phyloP scores from a whole-genome alignment of 2,329 filamentous ascomycete species.

The Aspergillus puulaauensis region DNA sequence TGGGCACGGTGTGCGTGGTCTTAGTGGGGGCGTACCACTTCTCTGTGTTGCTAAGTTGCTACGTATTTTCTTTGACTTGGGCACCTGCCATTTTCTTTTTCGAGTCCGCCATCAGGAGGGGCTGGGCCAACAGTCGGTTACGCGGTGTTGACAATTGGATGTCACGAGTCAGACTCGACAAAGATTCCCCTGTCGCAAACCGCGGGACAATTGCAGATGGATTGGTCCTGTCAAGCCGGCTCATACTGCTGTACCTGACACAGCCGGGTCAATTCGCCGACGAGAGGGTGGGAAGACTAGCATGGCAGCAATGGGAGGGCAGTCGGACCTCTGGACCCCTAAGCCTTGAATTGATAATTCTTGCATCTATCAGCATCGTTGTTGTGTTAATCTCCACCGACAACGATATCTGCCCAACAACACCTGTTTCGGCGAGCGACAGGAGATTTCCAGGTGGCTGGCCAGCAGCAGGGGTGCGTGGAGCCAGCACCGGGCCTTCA shows the following conservation, averaged over 20 bases:
- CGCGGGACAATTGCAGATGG: not conserved
- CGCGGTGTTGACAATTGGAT: not conserved
- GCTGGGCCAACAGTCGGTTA: conserved; percentile 1
- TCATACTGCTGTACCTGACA: not conserved
- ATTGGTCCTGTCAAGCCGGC: not conserved
- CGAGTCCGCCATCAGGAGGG: conserved; percentile 2
- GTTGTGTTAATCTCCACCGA: conserved; percentile 10
- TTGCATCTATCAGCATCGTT: not conserved
- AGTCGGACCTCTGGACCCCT: not conserved
- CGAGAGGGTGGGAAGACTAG: not conserved
- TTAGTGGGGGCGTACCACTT: conserved; percentile 28
- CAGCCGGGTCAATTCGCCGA: not conserved
- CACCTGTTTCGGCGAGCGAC: conserved; percentile 19
- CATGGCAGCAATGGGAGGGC: not conserved
- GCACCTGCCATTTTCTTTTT: conserved; percentile 10
- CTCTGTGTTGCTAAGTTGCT: conserved; percentile 10
- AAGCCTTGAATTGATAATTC: conserved; percentile 1
- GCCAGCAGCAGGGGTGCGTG: conserved; percentile 9
- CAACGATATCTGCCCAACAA: conserved; percentile 30
- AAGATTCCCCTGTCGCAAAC: not conserved
- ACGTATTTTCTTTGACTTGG: conserved; percentile 14
- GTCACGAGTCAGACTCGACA: not conserved
- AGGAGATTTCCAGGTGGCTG: conserved; percentile 17
- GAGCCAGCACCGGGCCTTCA: conserved; percentile 21
- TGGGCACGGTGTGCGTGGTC: conserved; percentile 19